Base-by-base conservation (phyloP, 192 early-diverging fungal species). In the Coemansia sp. region DNA sequence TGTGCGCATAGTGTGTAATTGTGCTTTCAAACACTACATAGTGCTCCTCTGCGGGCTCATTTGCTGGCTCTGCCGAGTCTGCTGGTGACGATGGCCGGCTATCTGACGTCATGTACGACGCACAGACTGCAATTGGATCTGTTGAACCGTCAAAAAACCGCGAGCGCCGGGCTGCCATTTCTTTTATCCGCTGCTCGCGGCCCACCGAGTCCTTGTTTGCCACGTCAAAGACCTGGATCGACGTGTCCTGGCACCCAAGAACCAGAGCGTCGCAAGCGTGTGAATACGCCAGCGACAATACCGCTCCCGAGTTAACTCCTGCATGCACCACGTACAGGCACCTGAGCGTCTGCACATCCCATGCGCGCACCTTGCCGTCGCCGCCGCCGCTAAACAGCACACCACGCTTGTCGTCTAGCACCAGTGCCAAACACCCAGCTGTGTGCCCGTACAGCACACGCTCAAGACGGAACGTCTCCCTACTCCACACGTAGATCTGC, bases 181-280 rank as follows among this genome's bases (percentile, higher is more conserved):
- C 70, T 6, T 66, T 52, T 21, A 17, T 52, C 1, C 61, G 43
- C 23, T 23, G 45, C 12, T 65, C 55, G 21, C 63, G 24, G 29
- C 51, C 24, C 32, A 56, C 48, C 2, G 6, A 15, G 53, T 71
- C 67, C 4, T 56, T n/a, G 24, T 57, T 48, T 9, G 64, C 72
- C 22, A 82, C 64, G 41, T 72, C 71, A 27, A 84, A 82, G 62
- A 67, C 50, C 81, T 90, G 89, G 59, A 92, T 86, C 62, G 86
- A 88, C 8, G 90, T 90, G 69, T 92, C 89, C 65, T 92, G 89
- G 60, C 89, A 88, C 0, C 90, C 90, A 59, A 92, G 84, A 35
- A 86, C 87, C 59, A 92, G 62, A 5, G 70, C 80, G 11, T 87
- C 84, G 5, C 73, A 73, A 14, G 59, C 24, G 15, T 69, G 69